phyloP scores from a whole-genome alignment of 2,329 filamentous ascomycete genomes.

The Aspergillus ochraceoroseus region DNA sequence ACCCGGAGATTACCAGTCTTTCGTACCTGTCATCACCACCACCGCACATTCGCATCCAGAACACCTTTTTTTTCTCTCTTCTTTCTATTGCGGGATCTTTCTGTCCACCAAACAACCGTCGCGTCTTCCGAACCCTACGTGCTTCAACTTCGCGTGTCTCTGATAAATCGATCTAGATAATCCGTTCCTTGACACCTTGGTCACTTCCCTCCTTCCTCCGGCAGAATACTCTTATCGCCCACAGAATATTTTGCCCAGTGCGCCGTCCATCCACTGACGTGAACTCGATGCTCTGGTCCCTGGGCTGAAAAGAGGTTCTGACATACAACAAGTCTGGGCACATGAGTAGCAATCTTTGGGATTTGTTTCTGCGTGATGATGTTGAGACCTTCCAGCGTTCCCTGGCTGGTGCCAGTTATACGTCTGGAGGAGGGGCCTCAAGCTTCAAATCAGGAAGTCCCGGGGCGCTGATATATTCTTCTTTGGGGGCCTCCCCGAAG shows the following conservation, averaged over 20 bases:
- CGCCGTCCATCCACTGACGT: slow-evolving; percentile 76
- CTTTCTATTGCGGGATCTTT: background rate
- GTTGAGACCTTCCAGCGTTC: slow-evolving; percentile 89
- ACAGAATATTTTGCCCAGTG: slow-evolving; percentile 61
- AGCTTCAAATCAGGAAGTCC: slow-evolving; percentile 30
- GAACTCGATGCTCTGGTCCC: slow-evolving; percentile 78
- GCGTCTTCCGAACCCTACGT: too few species aligned
- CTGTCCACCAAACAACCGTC: background rate
- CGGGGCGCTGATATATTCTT: slow-evolving; percentile 29
- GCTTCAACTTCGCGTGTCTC: too few species aligned
- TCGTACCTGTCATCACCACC: slow-evolving; percentile 20
- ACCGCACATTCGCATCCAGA: slow-evolving; percentile 15
- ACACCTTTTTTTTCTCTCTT: slow-evolving; percentile 10
- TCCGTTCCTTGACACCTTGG: too few species aligned
- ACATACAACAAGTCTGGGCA: slow-evolving; percentile 44
- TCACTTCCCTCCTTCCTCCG: slow-evolving; percentile 8
- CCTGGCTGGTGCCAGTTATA: slow-evolving; percentile 66
- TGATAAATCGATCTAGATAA: too few species aligned
- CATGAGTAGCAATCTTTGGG: slow-evolving; percentile 98
- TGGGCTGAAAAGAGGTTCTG: slow-evolving; percentile 49
- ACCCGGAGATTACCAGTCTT: slow-evolving; percentile 14
- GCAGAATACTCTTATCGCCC: slow-evolving; percentile 32
- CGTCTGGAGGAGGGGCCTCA: slow-evolving; percentile 28
- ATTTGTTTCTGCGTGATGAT: slow-evolving; percentile 95
- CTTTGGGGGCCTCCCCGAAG: slow-evolving; percentile 42